A percentile compares a stretch with the other conserved stretches of the same genome.
Conservation (phyloP, 2,329 filamentous ascomycete species). For the Botrytis medusae region DNA sequence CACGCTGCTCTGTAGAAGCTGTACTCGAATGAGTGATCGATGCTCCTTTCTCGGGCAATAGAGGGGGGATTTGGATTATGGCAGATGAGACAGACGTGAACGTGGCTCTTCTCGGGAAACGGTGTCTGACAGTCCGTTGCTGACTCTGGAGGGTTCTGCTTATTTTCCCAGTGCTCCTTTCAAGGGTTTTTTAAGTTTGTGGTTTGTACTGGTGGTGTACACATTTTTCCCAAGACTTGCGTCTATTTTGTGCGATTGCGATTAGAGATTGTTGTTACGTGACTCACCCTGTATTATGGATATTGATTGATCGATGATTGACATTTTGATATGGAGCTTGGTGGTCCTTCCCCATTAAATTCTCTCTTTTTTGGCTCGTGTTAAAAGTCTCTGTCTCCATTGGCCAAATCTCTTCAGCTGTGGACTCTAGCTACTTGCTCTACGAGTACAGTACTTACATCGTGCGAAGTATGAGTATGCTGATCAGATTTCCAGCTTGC, state of each 20-base stretch:
- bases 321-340: slow-evolving; percentile 1
- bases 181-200: background rate
- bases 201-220: background rate
- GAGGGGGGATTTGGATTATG: slow-evolving; percentile 5
- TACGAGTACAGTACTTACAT: background rate
- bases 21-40: background rate
- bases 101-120: slow-evolving; percentile 13
- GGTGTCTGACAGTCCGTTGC: background rate
- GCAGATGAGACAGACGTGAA: slow-evolving; percentile 13
- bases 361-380: slow-evolving; percentile 3
- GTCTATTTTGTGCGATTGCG: background rate
- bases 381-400: background rate
- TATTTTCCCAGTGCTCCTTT: background rate
- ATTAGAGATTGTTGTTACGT: background rate
- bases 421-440: background rate
- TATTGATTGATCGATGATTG: background rate
- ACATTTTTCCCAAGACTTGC: background rate
- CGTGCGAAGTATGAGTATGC: background rate
- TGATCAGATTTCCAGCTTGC: background rate
- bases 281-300: background rate
- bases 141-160: background rate
- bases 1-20: slow-evolving; percentile 13
- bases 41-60: background rate
- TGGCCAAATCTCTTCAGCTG: background rate
- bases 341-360: background rate